Evolutionary conservation across 2,329 filamentous ascomycete species (phyloP).

Genomic region (Claviceps pusilla): DNA sequence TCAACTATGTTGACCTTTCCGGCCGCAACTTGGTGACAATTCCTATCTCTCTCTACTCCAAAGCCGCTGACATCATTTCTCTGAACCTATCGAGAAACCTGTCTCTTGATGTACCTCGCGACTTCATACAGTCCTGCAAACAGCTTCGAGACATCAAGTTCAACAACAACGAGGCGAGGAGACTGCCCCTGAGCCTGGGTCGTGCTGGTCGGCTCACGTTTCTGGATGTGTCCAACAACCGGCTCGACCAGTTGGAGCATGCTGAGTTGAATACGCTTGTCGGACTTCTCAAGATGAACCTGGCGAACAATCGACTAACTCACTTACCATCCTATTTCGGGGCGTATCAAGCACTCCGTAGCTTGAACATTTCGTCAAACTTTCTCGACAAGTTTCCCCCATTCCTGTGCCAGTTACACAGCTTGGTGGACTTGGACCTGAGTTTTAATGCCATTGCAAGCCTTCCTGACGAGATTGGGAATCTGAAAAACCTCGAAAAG

Average conservation of each 20-base stretch:
- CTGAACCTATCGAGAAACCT: constrained; percentile 88
- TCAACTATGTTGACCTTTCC: constrained; percentile 84
- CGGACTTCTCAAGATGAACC: constrained; percentile 71
- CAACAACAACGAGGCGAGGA: constrained; percentile 82
- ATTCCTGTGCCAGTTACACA: constrained; percentile 69
- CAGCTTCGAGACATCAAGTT: constrained; percentile 91
- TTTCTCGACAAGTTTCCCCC: constrained; percentile 71
- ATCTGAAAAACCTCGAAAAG: constrained; percentile 65
- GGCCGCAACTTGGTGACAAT: constrained; percentile 87
- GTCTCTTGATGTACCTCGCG: constrained; percentile 80
- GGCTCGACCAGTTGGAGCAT: constrained; percentile 72
- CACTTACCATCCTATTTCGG: constrained; percentile 70
- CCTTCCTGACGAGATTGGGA: constrained; percentile 65
- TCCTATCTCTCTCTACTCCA: constrained; percentile 84
- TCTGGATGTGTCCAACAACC: constrained; percentile 89
- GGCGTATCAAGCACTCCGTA: constrained; percentile 62
- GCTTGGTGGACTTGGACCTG: constrained; percentile 81
- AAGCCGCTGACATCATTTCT: constrained; percentile 82
- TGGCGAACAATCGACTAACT: constrained; percentile 83
- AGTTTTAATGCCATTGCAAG: constrained; percentile 85
- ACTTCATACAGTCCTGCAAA: constrained; percentile 88
- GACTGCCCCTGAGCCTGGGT: constrained; percentile 69
- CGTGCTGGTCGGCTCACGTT: constrained; percentile 70
- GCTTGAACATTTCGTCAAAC: constrained; percentile 86
- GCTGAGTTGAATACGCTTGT: constrained; percentile 63